Evolutionary conservation across 2,329 filamentous ascomycete species (phyloP), one percentile per base, ranked within the genome.

Genomic region (Cordyceps pruinosa): DNA sequence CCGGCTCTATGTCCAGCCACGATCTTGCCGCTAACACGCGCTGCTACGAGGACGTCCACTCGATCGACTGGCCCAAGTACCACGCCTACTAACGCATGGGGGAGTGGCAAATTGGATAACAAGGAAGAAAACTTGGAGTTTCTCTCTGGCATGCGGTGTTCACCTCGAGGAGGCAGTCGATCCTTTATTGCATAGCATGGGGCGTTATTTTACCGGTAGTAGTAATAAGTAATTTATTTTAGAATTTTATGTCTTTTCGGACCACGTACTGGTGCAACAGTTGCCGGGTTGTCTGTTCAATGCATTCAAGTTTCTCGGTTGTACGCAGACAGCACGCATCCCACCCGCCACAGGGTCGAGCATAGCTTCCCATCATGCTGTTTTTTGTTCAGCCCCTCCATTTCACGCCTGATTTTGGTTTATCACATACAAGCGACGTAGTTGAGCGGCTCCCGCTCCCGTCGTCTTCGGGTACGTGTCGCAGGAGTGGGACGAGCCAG

Each of bases 1-100:
- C 64, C 39, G 71, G 69, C 1, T 70, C 70, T 15, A 60, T 65
- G 19, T 64, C 70, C 2, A 75, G 67, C 55, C 75, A 80, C 60
- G 64, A 74, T 28, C 73, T 69, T 61, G 73, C 70, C 0, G 65
- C 69, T 13, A 60, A 62, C 4, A 69, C 71, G 1, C 64, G 65
- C 42, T 80, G 77, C 62, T 77, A 76, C 61, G 61, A 65, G 4
- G 67, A 76, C 59, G 74, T 75, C 9, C 62, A 63, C n/a, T 59
- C 63, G 6, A 72, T 74, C 55, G 64, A 73, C 56, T 75, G 72
- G 72, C 64, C 53, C 19, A 48, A 56, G 44, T 56, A 55, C 25
- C 44, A 47, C 34, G 32, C 42, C 9, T 47, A 21, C 32, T 55
- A 55, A 55, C 17, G 25, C 1, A 12, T 6, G 42, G 42, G 17